These are phyloP conservation scores for Erythrophleum fordii DNA, from an alignment of 306 rosid genomes.

Conservation along the genomic window DNA sequence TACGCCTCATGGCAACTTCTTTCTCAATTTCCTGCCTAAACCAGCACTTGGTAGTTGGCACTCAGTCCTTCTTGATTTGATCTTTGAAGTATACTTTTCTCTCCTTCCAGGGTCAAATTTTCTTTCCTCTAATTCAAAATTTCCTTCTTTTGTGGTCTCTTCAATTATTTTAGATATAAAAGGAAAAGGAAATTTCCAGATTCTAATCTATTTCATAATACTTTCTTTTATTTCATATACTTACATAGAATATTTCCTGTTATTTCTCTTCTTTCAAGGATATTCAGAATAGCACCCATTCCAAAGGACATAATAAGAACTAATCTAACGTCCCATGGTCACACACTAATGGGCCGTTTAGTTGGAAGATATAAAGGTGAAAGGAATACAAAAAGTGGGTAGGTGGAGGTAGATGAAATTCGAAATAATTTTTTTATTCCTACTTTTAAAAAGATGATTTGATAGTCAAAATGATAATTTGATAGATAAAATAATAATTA, in stretches of 20 bases:
- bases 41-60: background rate
- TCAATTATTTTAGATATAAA: background rate
- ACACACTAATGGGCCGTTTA: no score
- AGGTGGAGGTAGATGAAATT: no score
- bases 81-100: background rate
- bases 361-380: no score
- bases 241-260: background rate
- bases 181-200: background rate
- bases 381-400: no score
- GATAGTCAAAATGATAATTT: no score
- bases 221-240: background rate
- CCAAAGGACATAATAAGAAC: background rate
- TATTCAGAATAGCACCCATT: background rate
- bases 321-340: background rate
- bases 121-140: background rate
- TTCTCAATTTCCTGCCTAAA: background rate
- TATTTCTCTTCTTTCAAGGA: slow-evolving; percentile 7
- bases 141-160: background rate
- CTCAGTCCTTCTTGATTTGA: background rate
- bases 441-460: no score
- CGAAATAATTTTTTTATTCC: no score
- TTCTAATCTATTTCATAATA: background rate
- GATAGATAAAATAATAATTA: no score
- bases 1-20: background rate
- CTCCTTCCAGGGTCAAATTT: background rate